phyloP scores from a whole-genome alignment of 1,139 yeast genomes.

The Fermentozyma sake region DNA sequence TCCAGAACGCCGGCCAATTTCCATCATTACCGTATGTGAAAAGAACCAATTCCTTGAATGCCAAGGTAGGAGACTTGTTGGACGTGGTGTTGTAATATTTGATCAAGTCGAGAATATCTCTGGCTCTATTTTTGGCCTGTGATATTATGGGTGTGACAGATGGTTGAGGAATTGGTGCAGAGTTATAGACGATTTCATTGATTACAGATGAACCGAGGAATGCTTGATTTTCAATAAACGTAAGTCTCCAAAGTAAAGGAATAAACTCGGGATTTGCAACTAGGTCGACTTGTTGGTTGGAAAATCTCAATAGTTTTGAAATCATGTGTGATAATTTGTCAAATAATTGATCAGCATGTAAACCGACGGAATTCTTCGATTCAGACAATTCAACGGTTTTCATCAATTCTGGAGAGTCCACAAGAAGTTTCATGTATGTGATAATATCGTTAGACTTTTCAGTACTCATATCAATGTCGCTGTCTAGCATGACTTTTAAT shows the following conservation, averaged over 20 bases:
- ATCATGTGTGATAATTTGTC: constrained; percentile 27
- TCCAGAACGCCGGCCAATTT: constrained; percentile 39
- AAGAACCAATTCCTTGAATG: constrained; percentile 30
- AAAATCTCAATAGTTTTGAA: constrained; percentile 22
- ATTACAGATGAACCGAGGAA: constrained; percentile 24
- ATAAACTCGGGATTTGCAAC: constrained; percentile 24
- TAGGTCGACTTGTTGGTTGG: constrained; percentile 18
- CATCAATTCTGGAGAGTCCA: constrained; percentile 29
- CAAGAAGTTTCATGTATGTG: constrained; percentile 26
- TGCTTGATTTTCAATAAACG: constrained; percentile 12
- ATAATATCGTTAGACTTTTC: constrained; percentile 27
- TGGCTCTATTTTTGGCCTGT: constrained; percentile 25
- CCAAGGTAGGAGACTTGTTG: constrained; percentile 10
- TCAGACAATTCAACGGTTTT: too few relatives aligned
- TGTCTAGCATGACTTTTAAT: constrained; percentile 12
- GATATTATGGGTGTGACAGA: constrained; percentile 8
- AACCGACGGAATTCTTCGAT: constrained; percentile 6
- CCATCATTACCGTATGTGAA: constrained; percentile 38
- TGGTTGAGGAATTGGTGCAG: constrained; percentile 7
- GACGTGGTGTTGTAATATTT: constrained; percentile 15
- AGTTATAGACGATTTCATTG: constrained; percentile 22
- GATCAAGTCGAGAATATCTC: constrained; percentile 28
- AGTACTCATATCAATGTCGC: constrained; percentile 9
- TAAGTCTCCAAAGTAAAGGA: constrained; percentile 34
- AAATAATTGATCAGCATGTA: constrained; percentile 11